Conservation (phyloP, 1,284 basidiomycete species). For the Pterulicium gracile region DNA sequence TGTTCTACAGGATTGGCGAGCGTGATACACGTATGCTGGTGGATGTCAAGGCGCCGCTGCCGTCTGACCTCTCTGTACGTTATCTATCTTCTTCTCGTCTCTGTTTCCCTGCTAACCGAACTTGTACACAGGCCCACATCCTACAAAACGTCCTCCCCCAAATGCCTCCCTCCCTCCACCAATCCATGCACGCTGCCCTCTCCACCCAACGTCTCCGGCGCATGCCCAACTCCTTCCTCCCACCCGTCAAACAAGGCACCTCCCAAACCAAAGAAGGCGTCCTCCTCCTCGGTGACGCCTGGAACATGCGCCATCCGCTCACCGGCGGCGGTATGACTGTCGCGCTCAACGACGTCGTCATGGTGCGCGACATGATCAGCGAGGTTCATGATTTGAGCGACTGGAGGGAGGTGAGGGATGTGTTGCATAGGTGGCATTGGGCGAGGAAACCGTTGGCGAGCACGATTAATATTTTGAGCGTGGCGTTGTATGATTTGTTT, state of each 20-base stretch:
- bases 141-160: slow-evolving; percentile 65
- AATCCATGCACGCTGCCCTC: slow-evolving; percentile 52
- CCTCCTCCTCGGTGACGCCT: slow-evolving; percentile 88
- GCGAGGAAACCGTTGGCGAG: slow-evolving; percentile 69
- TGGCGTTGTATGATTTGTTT: slow-evolving; percentile 89
- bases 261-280: slow-evolving; percentile 55
- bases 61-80: slow-evolving; percentile 68
- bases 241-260: slow-evolving; percentile 72
- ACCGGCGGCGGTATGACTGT: slow-evolving; percentile 98
- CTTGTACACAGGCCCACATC: slow-evolving; percentile 49
- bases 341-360: slow-evolving; percentile 75
- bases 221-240: slow-evolving; percentile 97
- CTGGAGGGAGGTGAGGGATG: slow-evolving; percentile 50
- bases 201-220: slow-evolving; percentile 67
- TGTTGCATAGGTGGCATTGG: slow-evolving; percentile 77
- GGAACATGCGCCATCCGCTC: slow-evolving; percentile 99
- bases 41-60: slow-evolving; percentile 83
- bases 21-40: slow-evolving; percentile 87
- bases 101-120: slow-evolving; percentile 2
- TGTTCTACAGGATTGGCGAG: slow-evolving; percentile 81
- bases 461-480: slow-evolving; percentile 84
- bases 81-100: slow-evolving; percentile 6
- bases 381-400: slow-evolving; percentile 39
- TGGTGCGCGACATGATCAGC: slow-evolving; percentile 55
- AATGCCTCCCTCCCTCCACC: slow-evolving; percentile 63